These are phyloP conservation scores for Xenosphaeropsis pyriputrescens DNA, from an alignment of 2,329 filamentous ascomycete genomes.

Conservation along the genomic window DNA sequence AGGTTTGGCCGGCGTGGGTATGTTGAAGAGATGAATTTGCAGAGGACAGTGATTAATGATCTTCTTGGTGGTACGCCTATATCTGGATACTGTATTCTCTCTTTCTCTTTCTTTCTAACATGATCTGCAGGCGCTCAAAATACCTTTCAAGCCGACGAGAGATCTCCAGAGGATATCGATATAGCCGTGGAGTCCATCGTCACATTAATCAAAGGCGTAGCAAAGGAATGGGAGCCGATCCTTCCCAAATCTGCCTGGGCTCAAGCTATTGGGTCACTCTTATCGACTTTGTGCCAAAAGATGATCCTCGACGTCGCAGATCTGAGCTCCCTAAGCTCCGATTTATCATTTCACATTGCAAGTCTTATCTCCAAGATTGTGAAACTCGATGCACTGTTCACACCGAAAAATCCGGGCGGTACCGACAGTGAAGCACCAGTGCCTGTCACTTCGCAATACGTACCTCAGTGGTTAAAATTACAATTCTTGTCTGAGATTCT, in stretches of 20 bases:
- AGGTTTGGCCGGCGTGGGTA: constrained; percentile 48
- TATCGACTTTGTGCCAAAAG: constrained; percentile 42
- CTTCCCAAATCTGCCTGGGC: constrained; percentile 46
- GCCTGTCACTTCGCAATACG: constrained; percentile 44
- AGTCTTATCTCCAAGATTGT: constrained; percentile 41
- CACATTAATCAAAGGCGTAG: constrained; percentile 35
- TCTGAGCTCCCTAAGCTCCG: constrained; percentile 43
- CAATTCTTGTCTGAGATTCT: constrained; percentile 50
- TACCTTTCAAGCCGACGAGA: constrained; percentile 34
- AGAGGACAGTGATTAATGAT: constrained; percentile 46
- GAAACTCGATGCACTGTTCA: constrained; percentile 43
- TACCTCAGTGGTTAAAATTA: constrained; percentile 44
- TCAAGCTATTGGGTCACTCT: constrained; percentile 45
- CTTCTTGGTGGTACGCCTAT: constrained; percentile 33
- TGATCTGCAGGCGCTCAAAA: constrained; percentile 32
- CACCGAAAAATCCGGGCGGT: constrained; percentile 23
- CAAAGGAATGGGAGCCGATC: constrained; percentile 40
- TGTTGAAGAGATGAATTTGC: constrained; percentile 41
- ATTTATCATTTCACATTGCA: constrained; percentile 48
- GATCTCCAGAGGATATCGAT: constrained; percentile 26
- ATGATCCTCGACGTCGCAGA: constrained; percentile 48
- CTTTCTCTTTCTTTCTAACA: constrained; percentile 1
- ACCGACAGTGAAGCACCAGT: constrained; percentile 13
- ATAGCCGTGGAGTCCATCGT: constrained; percentile 37
- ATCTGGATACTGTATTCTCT: not conserved